phyloP scores from a whole-genome alignment of 108 stramenopile species.

The Conticribra guillardii region DNA sequence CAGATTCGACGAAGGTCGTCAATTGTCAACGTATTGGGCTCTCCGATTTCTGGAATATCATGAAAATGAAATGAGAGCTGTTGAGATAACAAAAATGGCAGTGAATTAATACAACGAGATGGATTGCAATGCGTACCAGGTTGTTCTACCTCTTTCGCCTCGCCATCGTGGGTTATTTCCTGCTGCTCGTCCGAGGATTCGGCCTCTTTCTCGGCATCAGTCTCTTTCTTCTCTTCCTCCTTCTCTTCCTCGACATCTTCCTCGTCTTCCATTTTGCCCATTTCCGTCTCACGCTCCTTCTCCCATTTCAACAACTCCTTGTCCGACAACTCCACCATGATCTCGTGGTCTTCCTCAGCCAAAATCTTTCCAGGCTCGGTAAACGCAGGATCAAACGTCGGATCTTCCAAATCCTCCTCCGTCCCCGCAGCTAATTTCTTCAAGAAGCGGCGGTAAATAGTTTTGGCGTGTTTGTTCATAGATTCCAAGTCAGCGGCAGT shows the following conservation, averaged over 20 bases:
- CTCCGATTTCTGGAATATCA: constrained; percentile 60
- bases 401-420: constrained; percentile 86
- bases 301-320: constrained; percentile 86
- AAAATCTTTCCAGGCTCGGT: constrained; percentile 83
- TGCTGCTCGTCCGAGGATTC: constrained; percentile 31
- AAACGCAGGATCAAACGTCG: constrained; percentile 83
- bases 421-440: constrained; percentile 80
- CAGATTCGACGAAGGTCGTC: constrained; percentile 62
- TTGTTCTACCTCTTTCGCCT: constrained; percentile 32
- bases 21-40: constrained; percentile 60
- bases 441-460: constrained; percentile 82
- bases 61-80: background rate
- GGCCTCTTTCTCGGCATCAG: constrained; percentile 7
- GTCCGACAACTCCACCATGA: constrained; percentile 77
- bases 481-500: constrained; percentile 83
- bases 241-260: constrained; percentile 45
- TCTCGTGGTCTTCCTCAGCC: constrained; percentile 88
- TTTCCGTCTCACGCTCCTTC: constrained; percentile 77
- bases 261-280: constrained; percentile 33
- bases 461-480: constrained; percentile 89
- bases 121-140: too few species aligned
- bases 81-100: background rate
- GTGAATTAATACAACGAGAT: background rate
- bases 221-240: constrained; percentile 40
- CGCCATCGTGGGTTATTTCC: constrained; percentile 12